Conservation (phyloP, 2,329 filamentous ascomycete species). For the Epichloe bromicola region DNA sequence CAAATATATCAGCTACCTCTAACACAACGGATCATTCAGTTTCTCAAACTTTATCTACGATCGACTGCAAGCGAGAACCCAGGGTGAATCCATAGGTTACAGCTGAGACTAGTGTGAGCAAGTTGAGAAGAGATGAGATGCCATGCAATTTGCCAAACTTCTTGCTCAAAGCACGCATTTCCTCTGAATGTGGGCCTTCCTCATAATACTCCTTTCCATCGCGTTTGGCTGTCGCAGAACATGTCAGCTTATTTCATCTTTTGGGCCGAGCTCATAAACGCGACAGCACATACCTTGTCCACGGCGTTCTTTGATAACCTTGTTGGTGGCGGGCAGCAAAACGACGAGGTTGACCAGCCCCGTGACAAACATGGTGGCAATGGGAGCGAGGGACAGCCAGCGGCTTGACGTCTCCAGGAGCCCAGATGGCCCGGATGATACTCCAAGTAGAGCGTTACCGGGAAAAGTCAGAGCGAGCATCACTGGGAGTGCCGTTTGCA, state of each 20-base stretch:
- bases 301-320: conserved; percentile 61
- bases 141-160: conserved; percentile 71
- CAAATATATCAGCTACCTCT: not conserved
- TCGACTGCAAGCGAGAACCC: conserved; percentile 43
- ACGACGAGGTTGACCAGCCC: conserved; percentile 58
- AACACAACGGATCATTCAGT: not conserved
- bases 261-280: not conserved
- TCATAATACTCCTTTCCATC: conserved; percentile 86
- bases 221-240: conserved; percentile 48
- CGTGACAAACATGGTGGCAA: conserved; percentile 56
- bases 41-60: conserved; percentile 10
- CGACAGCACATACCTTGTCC: conserved; percentile 51
- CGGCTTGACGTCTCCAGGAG: conserved; percentile 48
- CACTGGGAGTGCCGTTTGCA: conserved; percentile 66
- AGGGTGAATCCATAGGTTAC: conserved; percentile 69
- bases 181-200: conserved; percentile 61
- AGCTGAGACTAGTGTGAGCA: conserved; percentile 55
- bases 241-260: conserved; percentile 7
- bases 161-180: conserved; percentile 73
- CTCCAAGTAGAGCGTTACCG: conserved; percentile 36
- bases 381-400: conserved; percentile 52
- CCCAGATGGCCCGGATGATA: conserved; percentile 36
- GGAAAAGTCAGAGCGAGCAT: conserved; percentile 72
- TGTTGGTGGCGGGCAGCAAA: conserved; percentile 62
- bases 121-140: conserved; percentile 65